Base-by-base conservation (phyloP, 805 yeast species). In the Starmerella stigmatis region DNA sequence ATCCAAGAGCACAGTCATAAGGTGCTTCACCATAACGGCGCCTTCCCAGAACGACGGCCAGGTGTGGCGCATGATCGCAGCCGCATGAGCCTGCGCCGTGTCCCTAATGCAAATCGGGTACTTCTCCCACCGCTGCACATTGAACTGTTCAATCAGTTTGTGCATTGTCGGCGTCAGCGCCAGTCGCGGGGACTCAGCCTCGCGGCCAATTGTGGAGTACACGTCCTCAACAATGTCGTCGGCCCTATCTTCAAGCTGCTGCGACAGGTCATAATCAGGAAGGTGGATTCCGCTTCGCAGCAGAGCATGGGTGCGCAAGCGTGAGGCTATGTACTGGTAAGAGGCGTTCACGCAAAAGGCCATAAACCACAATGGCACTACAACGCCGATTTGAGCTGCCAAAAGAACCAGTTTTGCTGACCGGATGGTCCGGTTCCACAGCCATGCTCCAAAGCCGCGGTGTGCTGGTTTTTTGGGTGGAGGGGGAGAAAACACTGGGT, bases 41-140 rank as follows among this genome's bases (percentile, higher is more conserved):
- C 95, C 95, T 60, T 85, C 94, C 27, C 63, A 74, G 50, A 79
- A 78, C 10, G 70, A 69, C 10, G 72, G 73, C 20, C 65, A 64
- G n/a, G 61, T 58, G 50, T 71, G 75, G 41, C 94, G 71, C 34
- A 79, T 83, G 47, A 85, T 81, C 2, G 85, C 79, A 1, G 92
- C 94, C 1, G 94, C 85, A 57, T 85, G 95, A 1, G 94, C 74
- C 35, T 78, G 73, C 40, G 70, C 70, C 5, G 89, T 78, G 25
- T 72, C 65, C 30, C 79, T 70, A 47, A 85, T 80, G 48, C 79
- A 71, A 22, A 85, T 70, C 0, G 92, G 88, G 53, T 63, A 79
- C 58, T 83, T 85, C 34, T 65, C 60, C 94, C 94, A 86, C 2
- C 64, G 56, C 4, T 83, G 59, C 3, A 61, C 53, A 60, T 84